Evolutionary conservation across 169 alveolate genomes (phyloP).

Genomic region (Plasmodium knowlesi): DNA sequence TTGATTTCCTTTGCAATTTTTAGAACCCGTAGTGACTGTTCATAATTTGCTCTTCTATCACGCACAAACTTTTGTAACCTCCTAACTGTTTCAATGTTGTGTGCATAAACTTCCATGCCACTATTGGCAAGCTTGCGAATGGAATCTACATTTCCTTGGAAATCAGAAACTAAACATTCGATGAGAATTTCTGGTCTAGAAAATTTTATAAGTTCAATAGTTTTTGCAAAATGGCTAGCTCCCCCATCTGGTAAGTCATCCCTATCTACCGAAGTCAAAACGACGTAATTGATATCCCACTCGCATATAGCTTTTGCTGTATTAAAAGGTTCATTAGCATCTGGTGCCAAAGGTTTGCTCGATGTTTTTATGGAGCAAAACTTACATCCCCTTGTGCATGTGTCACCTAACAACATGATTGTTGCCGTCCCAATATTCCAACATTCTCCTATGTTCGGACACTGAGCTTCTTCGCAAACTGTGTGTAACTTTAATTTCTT

Average conservation of each 20-base stretch:
- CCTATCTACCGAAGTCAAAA: constrained; percentile 84
- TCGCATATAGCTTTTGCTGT: constrained; percentile 82
- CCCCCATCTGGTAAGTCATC: constrained; percentile 86
- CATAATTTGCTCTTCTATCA: constrained; percentile 80
- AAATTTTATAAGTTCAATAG: constrained; percentile 77
- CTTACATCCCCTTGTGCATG: constrained; percentile 86
- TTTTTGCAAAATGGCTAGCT: constrained; percentile 82
- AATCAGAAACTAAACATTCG: constrained; percentile 83
- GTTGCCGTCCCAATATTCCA: constrained; percentile 88
- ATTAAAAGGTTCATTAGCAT: constrained; percentile 80
- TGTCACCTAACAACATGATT: constrained; percentile 84
- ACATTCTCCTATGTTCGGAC: constrained; percentile 86
- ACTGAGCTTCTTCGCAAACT: constrained; percentile 86
- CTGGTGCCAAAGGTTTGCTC: constrained; percentile 83
- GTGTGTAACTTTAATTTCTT: constrained; percentile 77
- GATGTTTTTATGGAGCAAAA: constrained; percentile 84
- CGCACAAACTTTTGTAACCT: constrained; percentile 78
- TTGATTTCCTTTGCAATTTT: constrained; percentile 76
- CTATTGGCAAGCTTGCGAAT: constrained; percentile 74
- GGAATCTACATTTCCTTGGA: constrained; percentile 76
- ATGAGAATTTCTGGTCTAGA: constrained; percentile 78
- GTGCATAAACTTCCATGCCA: constrained; percentile 85
- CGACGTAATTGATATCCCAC: constrained; percentile 83
- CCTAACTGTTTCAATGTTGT: constrained; percentile 83
- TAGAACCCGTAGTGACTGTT: constrained; percentile 75